phyloP scores from a whole-genome alignment of 2,329 filamentous ascomycete genomes.

The Diaporthe capsici region DNA sequence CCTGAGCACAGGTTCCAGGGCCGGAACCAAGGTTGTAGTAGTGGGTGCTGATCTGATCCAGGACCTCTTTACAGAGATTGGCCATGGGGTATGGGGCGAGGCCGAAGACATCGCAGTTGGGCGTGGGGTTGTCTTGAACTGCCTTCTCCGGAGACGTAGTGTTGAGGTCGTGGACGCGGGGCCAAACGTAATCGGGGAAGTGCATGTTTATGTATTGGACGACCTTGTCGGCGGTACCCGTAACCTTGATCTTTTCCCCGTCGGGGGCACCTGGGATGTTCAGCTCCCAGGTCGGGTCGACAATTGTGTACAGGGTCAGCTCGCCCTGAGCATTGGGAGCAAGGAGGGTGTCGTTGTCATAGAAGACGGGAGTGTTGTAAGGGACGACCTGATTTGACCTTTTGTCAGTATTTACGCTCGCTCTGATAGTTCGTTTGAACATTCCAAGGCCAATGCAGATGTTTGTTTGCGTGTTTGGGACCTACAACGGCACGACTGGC shows the following conservation, averaged over 20 bases:
- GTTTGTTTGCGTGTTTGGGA: background rate
- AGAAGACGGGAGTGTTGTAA: background rate
- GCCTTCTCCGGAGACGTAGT: background rate
- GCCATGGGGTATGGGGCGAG: background rate
- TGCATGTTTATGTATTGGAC: background rate
- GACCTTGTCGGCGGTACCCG: background rate
- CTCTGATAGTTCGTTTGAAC: background rate
- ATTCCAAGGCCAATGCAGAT: no score
- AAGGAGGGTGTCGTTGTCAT: background rate
- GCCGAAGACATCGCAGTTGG: background rate
- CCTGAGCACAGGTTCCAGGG: background rate
- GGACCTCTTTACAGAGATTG: accelerated
- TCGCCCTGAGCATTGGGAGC: background rate
- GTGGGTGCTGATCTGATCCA: background rate
- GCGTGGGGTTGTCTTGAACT: background rate
- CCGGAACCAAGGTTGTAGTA: background rate
- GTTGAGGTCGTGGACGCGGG: background rate
- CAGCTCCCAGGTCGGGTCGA: conserved; percentile 13
- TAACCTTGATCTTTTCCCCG: background rate
- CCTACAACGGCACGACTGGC: background rate
- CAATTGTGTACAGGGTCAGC: background rate
- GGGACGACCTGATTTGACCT: background rate
- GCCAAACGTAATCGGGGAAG: background rate
- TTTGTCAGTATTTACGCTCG: background rate
- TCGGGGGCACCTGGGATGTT: background rate